Evolutionary conservation across 768 basidiomycete genomes (phyloP), one percentile per base, ranked within the genome.

Genomic region (Trametes maxima): DNA sequence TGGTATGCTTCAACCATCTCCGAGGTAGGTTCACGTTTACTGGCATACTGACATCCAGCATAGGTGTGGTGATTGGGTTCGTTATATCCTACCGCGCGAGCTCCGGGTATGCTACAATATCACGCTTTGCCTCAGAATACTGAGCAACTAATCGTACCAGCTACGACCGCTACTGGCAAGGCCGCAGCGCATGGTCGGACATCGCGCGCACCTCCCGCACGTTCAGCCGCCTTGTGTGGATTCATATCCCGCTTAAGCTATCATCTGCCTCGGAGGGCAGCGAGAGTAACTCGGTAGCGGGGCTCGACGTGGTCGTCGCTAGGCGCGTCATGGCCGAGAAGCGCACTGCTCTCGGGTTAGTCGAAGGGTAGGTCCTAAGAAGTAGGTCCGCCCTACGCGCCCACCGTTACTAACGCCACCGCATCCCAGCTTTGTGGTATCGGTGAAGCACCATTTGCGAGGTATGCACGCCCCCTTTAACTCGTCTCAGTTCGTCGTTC

Each of bases 81-180:
- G 79, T 79, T 0, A 85, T 89, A 28, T 85, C 85, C 0, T 87
- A 86, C 72, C 80, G 87, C 19, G 84, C 85, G 1, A 79, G 75
- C 54, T 85, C 82, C 59, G 86, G 85, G 81, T 85, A 59, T 48
- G 81, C 71, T 12, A 17, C 7, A 14, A 24, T 39, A 45, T 22
- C 1, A 57, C 37, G 51, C 13, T 28, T 46, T 53, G 36, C 24
- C 22, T 24, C 14, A 1, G 19, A 19, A 43, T 52, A 24, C 46
- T 14, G 25, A 16, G 25, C 50, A 17, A 16, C 21, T 28, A 22
- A 49, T 22, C 17, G 4, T 59, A 56, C 4, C 55, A 84, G 83
- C 4, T 87, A 86, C 64, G 85, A 86, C 62, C 78, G 84, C n/a
- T 87, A 86, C 65, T 86, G 82, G 81, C 77, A 82, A 66, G 73